Percentiles rank a stretch among this genome's conserved stretches.
These are phyloP conservation scores for Candida labiduridarum DNA, from an alignment of 1,139 yeast genomes.

Conservation along the genomic window DNA sequence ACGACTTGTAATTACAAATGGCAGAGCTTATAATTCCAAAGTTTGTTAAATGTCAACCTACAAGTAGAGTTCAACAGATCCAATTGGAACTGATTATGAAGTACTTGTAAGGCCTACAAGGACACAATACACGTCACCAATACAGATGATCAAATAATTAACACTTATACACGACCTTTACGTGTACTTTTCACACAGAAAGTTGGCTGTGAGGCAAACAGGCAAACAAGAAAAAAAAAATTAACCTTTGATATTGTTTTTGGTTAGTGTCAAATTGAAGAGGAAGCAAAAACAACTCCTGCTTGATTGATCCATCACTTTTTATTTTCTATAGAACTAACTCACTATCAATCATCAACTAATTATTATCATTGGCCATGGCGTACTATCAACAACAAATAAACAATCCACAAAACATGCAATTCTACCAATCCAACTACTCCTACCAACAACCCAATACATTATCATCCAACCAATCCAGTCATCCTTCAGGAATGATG, in stretches of 20 bases:
- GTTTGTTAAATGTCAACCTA: background rate
- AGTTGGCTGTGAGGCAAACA: background rate
- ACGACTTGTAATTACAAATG: background rate
- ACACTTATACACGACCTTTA: background rate
- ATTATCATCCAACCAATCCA: constrained; percentile 15
- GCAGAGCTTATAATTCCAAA: background rate
- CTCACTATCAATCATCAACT: background rate
- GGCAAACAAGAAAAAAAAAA: too few relatives aligned
- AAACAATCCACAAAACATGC: constrained; percentile 43
- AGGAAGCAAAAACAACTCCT: too few relatives aligned
- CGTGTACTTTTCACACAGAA: background rate
- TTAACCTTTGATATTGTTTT: too few relatives aligned
- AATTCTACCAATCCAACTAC: constrained; percentile 48
- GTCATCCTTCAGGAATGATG: constrained; percentile 16
- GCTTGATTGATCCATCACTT: background rate
- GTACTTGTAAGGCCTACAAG: too few relatives aligned
- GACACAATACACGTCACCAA: too few relatives aligned
- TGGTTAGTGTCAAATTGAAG: too few relatives aligned
- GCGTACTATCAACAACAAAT: constrained; percentile 44
- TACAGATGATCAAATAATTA: background rate
- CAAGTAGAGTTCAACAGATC: background rate
- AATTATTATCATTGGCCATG: constrained; percentile 21
- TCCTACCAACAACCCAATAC: constrained; percentile 27
- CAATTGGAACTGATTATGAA: background rate
- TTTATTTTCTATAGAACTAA: background rate